A percentile compares a stretch with the other conserved stretches of the same genome.
Evolutionary conservation across 352 stramenopile species (phyloP).

Genomic region (Phytophthora quininea): DNA sequence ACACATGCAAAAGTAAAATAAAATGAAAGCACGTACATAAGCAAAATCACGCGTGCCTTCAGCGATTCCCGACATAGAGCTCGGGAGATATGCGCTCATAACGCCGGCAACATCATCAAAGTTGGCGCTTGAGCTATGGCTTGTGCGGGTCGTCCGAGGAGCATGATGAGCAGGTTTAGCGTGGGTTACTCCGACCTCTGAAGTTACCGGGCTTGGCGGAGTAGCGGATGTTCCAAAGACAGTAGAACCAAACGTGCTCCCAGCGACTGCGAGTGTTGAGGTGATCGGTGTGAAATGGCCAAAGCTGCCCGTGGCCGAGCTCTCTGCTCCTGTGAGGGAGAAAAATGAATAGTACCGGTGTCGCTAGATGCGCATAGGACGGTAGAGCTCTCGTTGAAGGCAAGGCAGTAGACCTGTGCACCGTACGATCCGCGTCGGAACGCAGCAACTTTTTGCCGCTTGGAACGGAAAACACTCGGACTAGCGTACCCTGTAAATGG

Average conservation of each 20-base stretch:
- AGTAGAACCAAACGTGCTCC: slow-evolving; percentile 57
- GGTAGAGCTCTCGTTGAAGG: slow-evolving; percentile 94
- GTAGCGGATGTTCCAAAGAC: slow-evolving; percentile 45
- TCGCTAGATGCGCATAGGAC: slow-evolving; percentile 96
- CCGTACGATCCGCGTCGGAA: slow-evolving; percentile 96
- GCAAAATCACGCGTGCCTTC: slow-evolving; percentile 89
- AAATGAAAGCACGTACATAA: slow-evolving; percentile 52
- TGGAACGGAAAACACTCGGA: slow-evolving; percentile 97
- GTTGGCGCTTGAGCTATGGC: slow-evolving; percentile 48
- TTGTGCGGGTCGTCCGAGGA: slow-evolving; percentile 36
- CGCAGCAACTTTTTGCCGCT: slow-evolving; percentile 91
- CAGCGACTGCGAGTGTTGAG: slow-evolving; percentile 74
- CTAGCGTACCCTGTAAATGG: slow-evolving; percentile 91
- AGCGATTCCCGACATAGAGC: slow-evolving; percentile 78
- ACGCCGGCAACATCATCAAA: slow-evolving; percentile 74
- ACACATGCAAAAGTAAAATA: background rate
- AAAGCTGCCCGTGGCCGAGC: slow-evolving; percentile 79
- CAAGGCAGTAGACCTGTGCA: slow-evolving; percentile 95
- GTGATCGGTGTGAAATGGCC: slow-evolving; percentile 77
- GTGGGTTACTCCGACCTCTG: slow-evolving; percentile 13
- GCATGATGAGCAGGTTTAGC: slow-evolving; percentile 17
- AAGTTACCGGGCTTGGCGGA: slow-evolving; percentile 9
- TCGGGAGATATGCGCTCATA: slow-evolving; percentile 77
- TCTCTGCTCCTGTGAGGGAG: slow-evolving; percentile 77
- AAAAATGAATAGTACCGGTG: slow-evolving; percentile 98